phyloP scores from a whole-genome alignment of 345 rosid genomes.

The Populus tremula region DNA sequence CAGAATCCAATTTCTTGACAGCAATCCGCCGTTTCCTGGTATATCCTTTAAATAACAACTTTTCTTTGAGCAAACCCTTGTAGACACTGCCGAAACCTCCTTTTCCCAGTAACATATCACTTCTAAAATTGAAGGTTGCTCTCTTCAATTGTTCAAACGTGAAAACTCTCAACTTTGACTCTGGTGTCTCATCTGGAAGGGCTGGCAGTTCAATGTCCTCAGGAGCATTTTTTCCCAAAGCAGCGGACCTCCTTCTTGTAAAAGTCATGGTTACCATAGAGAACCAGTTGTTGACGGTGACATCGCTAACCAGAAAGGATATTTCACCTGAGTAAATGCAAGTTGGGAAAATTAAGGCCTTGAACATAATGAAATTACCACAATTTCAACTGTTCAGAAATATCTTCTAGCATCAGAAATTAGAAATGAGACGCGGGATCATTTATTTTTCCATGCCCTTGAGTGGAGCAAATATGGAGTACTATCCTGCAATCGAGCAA shows the following conservation, averaged over 20 bases:
- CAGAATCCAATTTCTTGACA: conserved; percentile 7
- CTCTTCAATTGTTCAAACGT: conserved; percentile 16
- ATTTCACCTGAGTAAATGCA: background rate
- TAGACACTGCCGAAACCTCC: conserved; percentile 18
- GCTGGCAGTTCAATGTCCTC: background rate
- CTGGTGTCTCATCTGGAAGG: conserved; percentile 2
- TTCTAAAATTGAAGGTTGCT: conserved; percentile 13
- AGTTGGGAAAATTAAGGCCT: too few species aligned
- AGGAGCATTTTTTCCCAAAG: background rate
- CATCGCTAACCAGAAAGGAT: background rate
- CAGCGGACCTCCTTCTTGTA: background rate
- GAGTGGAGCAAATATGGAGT: too few species aligned
- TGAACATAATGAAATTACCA: too few species aligned
- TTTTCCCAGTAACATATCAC: conserved; percentile 8
- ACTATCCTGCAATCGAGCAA: too few species aligned
- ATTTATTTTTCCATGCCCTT: too few species aligned
- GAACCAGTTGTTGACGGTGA: background rate
- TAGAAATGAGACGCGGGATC: too few species aligned
- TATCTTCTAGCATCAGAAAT: too few species aligned
- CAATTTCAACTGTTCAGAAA: too few species aligned
- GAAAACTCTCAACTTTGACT: conserved; percentile 12
- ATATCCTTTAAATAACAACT: background rate
- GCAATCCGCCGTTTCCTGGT: conserved; percentile 13
- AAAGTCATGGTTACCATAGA: background rate
- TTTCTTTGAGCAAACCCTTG: conserved; percentile 22